Base-by-base conservation (phyloP, 164 flowering plant genomes). In the Vitis amurensis region DNA sequence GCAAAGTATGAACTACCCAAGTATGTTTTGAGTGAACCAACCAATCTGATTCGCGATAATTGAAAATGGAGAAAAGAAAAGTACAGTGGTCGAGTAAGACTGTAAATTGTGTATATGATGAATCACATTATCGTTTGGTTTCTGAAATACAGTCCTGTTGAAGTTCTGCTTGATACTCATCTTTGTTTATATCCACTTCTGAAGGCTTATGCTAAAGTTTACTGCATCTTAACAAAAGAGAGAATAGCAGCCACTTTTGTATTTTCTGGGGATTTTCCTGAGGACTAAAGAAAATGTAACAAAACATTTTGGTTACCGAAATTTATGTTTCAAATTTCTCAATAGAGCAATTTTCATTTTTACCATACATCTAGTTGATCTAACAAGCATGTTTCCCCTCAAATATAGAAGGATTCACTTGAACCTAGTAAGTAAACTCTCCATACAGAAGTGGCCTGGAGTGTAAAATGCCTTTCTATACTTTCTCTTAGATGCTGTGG, bases 1-100 rank as follows among this genome's bases (percentile, higher is more conserved):
- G 92, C 93, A 10, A 90, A 86, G 78, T 90, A 92, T 80, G 94
- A 92, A 61, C 82, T 90, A 30, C 97, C 95, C 9, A 87, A 79
- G 71, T 92, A 88, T 69, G 92, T 87, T 47, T 73, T 91, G 81
- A 90, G 93, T 63, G 93, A 90, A 81, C 94, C 97, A 7, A 79
- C 84, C 64, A 91, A 91, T 73, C 77, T 91, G 83, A 81, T 91
- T 17, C 74, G 71, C 7, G 86, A 83, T 13, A 68, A 78, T 68
- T 87, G 75, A 87, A 13, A 51, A 14, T 4, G 61, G 44, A 63
- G 74, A 61, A 59, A 59, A 72, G 61, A 69, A 8, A n/a, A 67
- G 23, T 50, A 19, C 58, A 57, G 60, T n/a, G 67, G 63, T 70
- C 55, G 70, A 65, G 49, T 60, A 69, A 62, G 69, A 68, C 62